These are phyloP conservation scores for Xylaria sp. DNA, from an alignment of 2,329 filamentous ascomycete species.

Conservation along the genomic window DNA sequence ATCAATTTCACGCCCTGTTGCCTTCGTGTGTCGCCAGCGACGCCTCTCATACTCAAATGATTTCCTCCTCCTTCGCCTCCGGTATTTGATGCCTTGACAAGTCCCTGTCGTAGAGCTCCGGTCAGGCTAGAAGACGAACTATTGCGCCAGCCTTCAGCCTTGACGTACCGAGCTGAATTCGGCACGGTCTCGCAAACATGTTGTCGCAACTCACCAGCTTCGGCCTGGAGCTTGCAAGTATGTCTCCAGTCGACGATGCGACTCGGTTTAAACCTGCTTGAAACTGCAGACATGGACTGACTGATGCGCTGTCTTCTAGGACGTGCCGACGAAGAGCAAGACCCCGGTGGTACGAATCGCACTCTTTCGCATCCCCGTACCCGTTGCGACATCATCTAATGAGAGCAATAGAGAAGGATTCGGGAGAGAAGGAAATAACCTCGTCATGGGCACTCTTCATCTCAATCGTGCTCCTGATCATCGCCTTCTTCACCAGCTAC, in stretches of 20 bases:
- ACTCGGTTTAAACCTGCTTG: constrained; percentile 5
- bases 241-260: constrained; percentile 35
- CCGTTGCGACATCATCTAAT: constrained; percentile 38
- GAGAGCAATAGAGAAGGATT: constrained; percentile 71
- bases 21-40: constrained; percentile 6
- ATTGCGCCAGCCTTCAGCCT: constrained; percentile 35
- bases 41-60: constrained; percentile 22
- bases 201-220: constrained; percentile 51
- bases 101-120: constrained; percentile 39
- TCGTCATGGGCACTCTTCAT: constrained; percentile 98
- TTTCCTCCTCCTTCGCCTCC: constrained; percentile 23
- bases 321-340: constrained; percentile 58
- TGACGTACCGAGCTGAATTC: constrained; percentile 37
- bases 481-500: constrained; percentile 96
- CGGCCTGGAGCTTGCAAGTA: constrained; percentile 54
- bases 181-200: constrained; percentile 47
- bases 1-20: not conserved
- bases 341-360: constrained; percentile 56
- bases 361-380: constrained; percentile 23
- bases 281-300: not conserved
- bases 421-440: constrained; percentile 91
- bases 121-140: constrained; percentile 38
- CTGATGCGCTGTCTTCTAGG: constrained; percentile 46
- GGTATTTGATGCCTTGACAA: constrained; percentile 42
- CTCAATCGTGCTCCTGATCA: constrained; percentile 90